Evolutionary conservation across 2,329 filamentous ascomycete genomes (phyloP), one percentile per base, ranked within the genome.

Genomic region (Stachybotrys elegans): DNA sequence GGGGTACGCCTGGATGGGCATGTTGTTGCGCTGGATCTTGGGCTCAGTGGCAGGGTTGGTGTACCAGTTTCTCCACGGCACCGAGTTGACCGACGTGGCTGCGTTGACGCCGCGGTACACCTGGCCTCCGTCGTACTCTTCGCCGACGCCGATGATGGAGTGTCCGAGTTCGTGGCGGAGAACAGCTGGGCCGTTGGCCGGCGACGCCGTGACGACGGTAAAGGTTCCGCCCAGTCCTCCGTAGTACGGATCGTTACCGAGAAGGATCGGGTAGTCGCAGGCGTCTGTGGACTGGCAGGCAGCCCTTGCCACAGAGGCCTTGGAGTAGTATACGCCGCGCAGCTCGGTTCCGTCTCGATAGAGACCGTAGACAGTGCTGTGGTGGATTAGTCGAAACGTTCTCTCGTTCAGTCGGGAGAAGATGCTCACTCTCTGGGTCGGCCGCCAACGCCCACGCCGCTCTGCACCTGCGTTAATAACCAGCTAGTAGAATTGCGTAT

Each of bases 1-100:
- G 4, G 58, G 58, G 42, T 61, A 61, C 20, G 55, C 57, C 45
- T 61, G 58, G 43, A 61, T 53, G 13, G 58, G 58, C 58, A 61
- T 61, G 34, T 57, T 57, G 40, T 55, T 50, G 14, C 58, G 51
- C 45, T 61, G 44, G 23, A 60, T 50, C 27, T 51, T 55, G 0
- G 58, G 58, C 44, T 61, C 56, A 4, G 22, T 38, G 2, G 48
- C 38, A 13, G 58, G 51, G 38, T 51, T 37, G 1, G 54, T 61
- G 44, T 60, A 60, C 58, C 58, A 61, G 34, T 57, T 53, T 5
- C 35, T 50, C 58, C 58, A 61, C 6, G 53, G 51, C 8, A 56
- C 55, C 14, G 50, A 46, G 25, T 39, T 19, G 3, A 49, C 7
- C 8, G 49, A 43, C 8, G 48, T 38, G 9, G 58, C 58, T 4